Evolutionary conservation across 306 rosid genomes (phyloP).

Genomic region (Castanea sativa): DNA sequence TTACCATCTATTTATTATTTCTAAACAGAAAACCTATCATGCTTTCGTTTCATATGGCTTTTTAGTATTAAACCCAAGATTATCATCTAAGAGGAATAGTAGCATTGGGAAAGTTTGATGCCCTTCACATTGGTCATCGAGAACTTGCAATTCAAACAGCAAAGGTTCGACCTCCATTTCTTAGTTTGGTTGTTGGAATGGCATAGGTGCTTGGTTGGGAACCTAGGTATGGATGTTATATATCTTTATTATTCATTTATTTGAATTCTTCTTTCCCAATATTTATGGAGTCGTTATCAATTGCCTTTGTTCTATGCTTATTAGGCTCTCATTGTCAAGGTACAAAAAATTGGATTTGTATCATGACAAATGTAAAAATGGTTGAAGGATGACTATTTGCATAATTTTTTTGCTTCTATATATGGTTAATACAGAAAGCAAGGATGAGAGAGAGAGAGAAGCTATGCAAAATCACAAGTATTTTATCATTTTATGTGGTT

Average conservation of each 20-base stretch:
- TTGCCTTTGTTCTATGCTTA: background rate
- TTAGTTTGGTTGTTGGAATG: slow-evolving; percentile 84
- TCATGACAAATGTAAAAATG: background rate
- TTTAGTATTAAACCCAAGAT: slow-evolving; percentile 3
- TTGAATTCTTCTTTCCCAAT: background rate
- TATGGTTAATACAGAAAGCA: background rate
- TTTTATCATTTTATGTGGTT: background rate
- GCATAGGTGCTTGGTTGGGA: slow-evolving; percentile 94
- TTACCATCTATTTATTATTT: background rate
- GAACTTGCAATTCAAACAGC: slow-evolving; percentile 96
- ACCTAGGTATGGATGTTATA: slow-evolving; percentile 53
- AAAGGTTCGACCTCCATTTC: slow-evolving; percentile 84
- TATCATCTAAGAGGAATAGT: slow-evolving; percentile 67
- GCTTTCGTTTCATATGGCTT: background rate
- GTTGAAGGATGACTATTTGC: background rate
- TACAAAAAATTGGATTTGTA: background rate
- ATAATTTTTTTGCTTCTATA: background rate
- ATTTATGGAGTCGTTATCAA: background rate
- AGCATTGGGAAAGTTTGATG: slow-evolving; percentile 94
- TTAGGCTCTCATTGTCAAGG: background rate
- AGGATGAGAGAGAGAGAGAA: too few species aligned
- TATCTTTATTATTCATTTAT: slow-evolving; percentile 10
- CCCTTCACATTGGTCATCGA: slow-evolving; percentile 86
- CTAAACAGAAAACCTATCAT: background rate
- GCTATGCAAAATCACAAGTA: too few species aligned